Evolutionary conservation across 495 filamentous ascomycete genomes (phyloP).

Genomic region (Clohesyomyces aquaticus): DNA sequence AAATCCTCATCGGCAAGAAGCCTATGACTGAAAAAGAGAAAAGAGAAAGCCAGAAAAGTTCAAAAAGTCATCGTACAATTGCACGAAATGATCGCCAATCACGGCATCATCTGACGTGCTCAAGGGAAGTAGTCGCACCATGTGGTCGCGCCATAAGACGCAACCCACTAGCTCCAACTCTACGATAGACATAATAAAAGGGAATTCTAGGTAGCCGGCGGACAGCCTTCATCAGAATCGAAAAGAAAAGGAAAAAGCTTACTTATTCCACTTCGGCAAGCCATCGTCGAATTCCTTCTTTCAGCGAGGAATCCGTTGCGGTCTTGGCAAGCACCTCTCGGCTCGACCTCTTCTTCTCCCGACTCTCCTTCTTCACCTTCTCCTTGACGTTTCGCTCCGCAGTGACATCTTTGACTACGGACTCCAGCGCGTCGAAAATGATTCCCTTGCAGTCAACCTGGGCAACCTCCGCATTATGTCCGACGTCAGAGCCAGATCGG

Average conservation of each 20-base stretch:
- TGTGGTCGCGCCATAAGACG: conserved; percentile 33
- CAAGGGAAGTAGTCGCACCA: conserved; percentile 21
- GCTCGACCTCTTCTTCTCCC: conserved; percentile 15
- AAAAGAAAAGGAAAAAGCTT: conserved; percentile 1
- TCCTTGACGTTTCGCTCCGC: conserved; percentile 56
- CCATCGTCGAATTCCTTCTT: conserved; percentile 69
- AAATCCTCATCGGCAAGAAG: too few relatives aligned
- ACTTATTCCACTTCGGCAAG: conserved; percentile 58
- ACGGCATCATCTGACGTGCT: conserved; percentile 22
- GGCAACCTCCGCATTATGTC: conserved; percentile 52
- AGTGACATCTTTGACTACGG: conserved; percentile 64
- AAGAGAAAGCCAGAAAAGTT: conserved; percentile 1
- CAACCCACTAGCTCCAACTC: conserved; percentile 7
- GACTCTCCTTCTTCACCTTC: conserved; percentile 36
- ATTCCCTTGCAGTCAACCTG: conserved; percentile 63
- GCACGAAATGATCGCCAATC: not conserved
- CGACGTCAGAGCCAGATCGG: conserved; percentile 28
- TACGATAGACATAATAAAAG: conserved; percentile 18
- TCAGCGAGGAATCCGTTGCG: conserved; percentile 59
- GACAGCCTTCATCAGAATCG: too few relatives aligned
- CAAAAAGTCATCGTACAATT: conserved; percentile 16
- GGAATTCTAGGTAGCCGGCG: too few relatives aligned
- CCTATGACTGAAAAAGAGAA: not conserved
- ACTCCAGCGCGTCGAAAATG: conserved; percentile 66
- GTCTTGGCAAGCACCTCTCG: conserved; percentile 14